Percentiles rank a stretch among this genome's conserved stretches.
These are phyloP conservation scores for Croton laevigatus DNA, from an alignment of 441 rosid genomes.

Conservation along the genomic window DNA sequence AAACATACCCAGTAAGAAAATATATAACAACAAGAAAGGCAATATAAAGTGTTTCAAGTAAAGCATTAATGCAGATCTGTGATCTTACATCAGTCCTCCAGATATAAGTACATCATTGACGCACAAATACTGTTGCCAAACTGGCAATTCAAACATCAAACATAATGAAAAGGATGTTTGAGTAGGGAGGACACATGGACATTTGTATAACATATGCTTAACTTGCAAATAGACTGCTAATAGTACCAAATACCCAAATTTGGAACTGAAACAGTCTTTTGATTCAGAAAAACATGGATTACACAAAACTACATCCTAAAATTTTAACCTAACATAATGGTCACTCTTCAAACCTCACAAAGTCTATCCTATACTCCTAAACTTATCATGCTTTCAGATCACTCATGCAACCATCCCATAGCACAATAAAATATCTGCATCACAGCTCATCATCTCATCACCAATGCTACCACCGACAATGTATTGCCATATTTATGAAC, in stretches of 20 bases:
- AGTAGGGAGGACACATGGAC: not conserved
- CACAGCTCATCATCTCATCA: not conserved
- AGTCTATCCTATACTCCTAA: conserved; percentile 1
- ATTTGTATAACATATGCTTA: not conserved
- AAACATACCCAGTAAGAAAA: not conserved
- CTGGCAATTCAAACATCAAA: not conserved
- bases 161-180: not conserved
- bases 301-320: not conserved
- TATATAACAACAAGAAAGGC: not conserved
- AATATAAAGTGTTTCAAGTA: not conserved
- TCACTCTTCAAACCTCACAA: conserved; percentile 6
- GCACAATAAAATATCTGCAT: not conserved
- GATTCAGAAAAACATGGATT: not conserved
- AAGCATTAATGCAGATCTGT: not conserved
- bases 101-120: not conserved
- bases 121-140: not conserved
- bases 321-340: conserved; percentile 2
- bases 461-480: not conserved
- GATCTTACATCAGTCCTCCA: not conserved
- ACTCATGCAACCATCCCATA: not conserved
- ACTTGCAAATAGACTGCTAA: not conserved
- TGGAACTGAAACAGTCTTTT: not conserved
- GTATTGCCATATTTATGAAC: not conserved
- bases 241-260: not conserved
- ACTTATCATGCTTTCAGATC: conserved; percentile 5